Base-by-base conservation (phyloP, 2,329 filamentous ascomycete genomes). In the Chaetomium strumarium region DNA sequence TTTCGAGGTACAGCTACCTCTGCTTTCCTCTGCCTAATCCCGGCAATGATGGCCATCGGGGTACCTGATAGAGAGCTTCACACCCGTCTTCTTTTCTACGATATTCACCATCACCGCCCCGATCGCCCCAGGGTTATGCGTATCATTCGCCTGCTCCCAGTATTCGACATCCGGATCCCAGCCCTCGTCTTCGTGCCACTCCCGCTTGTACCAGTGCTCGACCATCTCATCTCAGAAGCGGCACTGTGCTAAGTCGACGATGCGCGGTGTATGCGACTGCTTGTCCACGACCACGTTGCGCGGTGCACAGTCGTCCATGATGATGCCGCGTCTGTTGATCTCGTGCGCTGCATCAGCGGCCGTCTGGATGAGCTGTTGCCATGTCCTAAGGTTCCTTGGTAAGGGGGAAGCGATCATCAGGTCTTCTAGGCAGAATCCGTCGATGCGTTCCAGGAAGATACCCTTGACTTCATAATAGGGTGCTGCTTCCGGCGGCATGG, bases 401-500 rank as follows among this genome's bases (percentile, higher is more conserved):
- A 41, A 11, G 17, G 39, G 39, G 13, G 36, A 10, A 8, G 31
- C 39, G 10, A 43, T 38, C 31, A 31, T 33, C 20, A 52, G 31
- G 44, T 47, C 12, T 11, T 33, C 44, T 16, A 52, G 33, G 30
- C 38, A 38, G 30, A 43, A 47, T 48, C 44, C 44, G 38, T 52
- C 44, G 44, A 52, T 52, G 1, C 38, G 38, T 39, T 47, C 44
- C 16, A 52, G 44, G 19, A 48, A 39, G 39, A 52, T 52, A 43
- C 50, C 50, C 24, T n/a, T 47, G 6, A 52, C 31, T 16, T 52
- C 44, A 48, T 47, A 52, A 33, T 48, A 52, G 38, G 31, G 16
- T 30, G 50, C 30, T 37, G 16, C 8, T 52, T 52, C 50, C 20
- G 12, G n/a, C 33, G 44, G 44, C 4, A 52, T 40, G 9, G 43